A percentile compares a stretch with the other conserved stretches of the same genome.
phyloP scores from a whole-genome alignment of 2,329 filamentous ascomycete species.

The Microcera coccophila region DNA sequence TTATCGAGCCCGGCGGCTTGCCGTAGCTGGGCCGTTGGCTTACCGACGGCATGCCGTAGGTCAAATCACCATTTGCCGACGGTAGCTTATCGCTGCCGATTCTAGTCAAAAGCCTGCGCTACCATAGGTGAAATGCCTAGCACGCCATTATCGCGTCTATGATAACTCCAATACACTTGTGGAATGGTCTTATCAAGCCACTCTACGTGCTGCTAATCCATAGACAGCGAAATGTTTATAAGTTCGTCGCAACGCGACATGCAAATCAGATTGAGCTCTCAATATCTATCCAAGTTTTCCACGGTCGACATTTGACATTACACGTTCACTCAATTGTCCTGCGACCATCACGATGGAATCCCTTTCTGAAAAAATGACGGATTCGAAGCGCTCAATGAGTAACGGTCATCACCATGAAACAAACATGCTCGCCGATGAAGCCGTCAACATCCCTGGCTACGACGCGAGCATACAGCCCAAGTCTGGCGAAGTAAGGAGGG shows the following conservation, averaged over 20 bases:
- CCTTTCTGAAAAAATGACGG: conserved; percentile 12
- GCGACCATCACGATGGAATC: conserved; percentile 11
- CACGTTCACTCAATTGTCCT: too few species aligned
- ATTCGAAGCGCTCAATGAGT: not conserved
- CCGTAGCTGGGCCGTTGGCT: conserved; percentile 16
- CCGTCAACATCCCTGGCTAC: conserved; percentile 23
- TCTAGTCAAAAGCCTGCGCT: conserved; percentile 2
- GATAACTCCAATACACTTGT: conserved; percentile 16
- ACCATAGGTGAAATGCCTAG: conserved; percentile 16
- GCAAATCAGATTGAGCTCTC: too few species aligned
- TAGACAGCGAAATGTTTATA: too few species aligned
- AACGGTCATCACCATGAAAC: too few species aligned
- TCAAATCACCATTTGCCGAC: too few species aligned
- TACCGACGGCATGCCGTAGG: conserved; percentile 22
- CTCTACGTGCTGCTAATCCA: too few species aligned
- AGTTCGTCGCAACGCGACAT: too few species aligned
- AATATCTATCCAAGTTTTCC: too few species aligned
- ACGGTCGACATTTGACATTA: too few species aligned
- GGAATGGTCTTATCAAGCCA: too few species aligned
- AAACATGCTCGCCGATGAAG: conserved; percentile 14
- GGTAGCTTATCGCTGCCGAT: conserved; percentile 3
- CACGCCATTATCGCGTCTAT: conserved; percentile 26
- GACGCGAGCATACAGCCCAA: conserved; percentile 14
- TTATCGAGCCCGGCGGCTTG: conserved; percentile 11
- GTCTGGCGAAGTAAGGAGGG: conserved; percentile 11